These are phyloP conservation scores for Rhazya stricta DNA, from an alignment of 257 asterid species.

Conservation along the genomic window DNA sequence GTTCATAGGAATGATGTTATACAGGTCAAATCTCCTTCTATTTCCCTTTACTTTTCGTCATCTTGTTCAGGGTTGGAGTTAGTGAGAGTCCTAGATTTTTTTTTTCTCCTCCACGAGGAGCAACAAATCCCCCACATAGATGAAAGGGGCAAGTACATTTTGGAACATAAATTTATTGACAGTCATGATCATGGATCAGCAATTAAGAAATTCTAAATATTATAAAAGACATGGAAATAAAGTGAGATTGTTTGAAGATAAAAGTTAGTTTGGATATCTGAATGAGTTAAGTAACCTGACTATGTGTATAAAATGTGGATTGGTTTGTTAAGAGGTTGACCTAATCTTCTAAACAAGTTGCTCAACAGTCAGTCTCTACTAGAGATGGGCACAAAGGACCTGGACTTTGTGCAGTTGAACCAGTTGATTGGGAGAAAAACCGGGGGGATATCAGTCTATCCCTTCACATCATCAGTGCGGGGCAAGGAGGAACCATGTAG, in stretches of 20 bases:
- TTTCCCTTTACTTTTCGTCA: background rate
- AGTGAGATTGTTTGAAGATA: background rate
- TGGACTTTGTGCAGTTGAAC: constrained; percentile 89
- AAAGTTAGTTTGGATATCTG: background rate
- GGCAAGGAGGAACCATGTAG: constrained; percentile 77
- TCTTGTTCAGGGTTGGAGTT: background rate
- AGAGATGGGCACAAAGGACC: constrained; percentile 97
- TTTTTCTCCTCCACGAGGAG: background rate
- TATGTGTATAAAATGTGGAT: background rate
- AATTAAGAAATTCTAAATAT: background rate
- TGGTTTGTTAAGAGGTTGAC: background rate
- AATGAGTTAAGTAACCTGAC: background rate
- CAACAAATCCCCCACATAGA: background rate
- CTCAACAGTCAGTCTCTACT: constrained; percentile 81
- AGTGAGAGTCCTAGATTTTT: background rate
- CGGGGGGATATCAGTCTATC: constrained; percentile 94
- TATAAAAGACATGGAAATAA: background rate
- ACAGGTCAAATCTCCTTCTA: background rate
- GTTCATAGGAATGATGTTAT: background rate
- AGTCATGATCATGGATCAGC: background rate
- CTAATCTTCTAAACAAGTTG: constrained; percentile 18
- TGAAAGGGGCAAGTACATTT: background rate
- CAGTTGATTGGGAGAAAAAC: constrained; percentile 96
- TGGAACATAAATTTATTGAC: background rate
- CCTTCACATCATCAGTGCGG: constrained; percentile 76